These are phyloP conservation scores for Fusarium nanum DNA, from an alignment of 2,329 filamentous ascomycete genomes.

Conservation along the genomic window DNA sequence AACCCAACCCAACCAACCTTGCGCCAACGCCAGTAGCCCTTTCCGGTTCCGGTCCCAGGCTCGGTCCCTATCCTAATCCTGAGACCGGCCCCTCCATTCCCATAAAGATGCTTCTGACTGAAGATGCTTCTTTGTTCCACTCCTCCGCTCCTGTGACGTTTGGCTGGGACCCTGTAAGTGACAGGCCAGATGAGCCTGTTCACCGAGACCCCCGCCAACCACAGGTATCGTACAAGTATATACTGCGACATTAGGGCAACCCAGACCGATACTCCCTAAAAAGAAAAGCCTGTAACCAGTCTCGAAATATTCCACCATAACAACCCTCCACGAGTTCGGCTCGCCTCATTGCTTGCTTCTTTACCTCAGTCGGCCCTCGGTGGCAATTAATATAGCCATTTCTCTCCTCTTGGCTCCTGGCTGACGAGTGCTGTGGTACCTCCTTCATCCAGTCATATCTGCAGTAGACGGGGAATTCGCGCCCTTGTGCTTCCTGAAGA, in stretches of 20 bases:
- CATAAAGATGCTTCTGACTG: conserved; percentile 31
- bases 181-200: neutral
- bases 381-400: neutral
- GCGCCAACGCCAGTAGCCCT: conserved; percentile 45
- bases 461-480: conserved; percentile 50
- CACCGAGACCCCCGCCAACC: conserved; percentile 1
- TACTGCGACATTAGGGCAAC: conserved; percentile 35
- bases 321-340: conserved; percentile 1
- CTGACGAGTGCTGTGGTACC: conserved; percentile 29
- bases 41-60: conserved; percentile 2
- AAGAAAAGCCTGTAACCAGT: conserved; percentile 15
- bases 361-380: neutral
- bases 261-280: conserved; percentile 21
- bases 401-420: conserved; percentile 15
- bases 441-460: conserved; percentile 50
- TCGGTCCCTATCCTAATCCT: conserved; percentile 25
- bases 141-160: conserved; percentile 1
- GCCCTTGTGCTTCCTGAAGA: conserved; percentile 66
- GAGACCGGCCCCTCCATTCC: conserved; percentile 11
- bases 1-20: conserved; percentile 34
- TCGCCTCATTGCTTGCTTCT: neutral
- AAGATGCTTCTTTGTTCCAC: conserved; percentile 22
- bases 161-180: neutral
- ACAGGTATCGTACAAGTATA: conserved; percentile 46
- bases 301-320: conserved; percentile 20